A percentile compares a stretch with the other conserved stretches of the same genome.
Evolutionary conservation across 257 asterid genomes (phyloP).

Genomic region (Penstemon eatonii): DNA sequence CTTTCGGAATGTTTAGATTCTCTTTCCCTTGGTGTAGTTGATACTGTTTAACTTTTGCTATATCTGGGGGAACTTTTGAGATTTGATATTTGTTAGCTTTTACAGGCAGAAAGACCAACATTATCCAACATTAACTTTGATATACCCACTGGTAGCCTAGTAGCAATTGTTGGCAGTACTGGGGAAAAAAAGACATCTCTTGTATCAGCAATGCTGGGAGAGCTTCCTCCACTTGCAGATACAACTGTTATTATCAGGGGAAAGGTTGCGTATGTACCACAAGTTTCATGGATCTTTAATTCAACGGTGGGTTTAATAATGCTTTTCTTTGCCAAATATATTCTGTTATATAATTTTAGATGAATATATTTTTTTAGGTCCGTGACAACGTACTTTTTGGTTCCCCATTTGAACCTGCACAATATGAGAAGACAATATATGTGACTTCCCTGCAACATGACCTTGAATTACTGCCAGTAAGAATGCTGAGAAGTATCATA

Average conservation of each 20-base stretch:
- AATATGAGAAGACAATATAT: slow-evolving; percentile 68
- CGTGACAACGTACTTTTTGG: slow-evolving; percentile 96
- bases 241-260: slow-evolving; percentile 74
- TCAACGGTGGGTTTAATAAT: slow-evolving; percentile 69
- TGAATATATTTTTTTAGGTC: slow-evolving; percentile 50
- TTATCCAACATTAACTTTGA: slow-evolving; percentile 84
- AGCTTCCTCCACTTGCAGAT: slow-evolving; percentile 77
- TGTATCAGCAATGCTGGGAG: slow-evolving; percentile 97
- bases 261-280: slow-evolving; percentile 90
- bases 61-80: slow-evolving; percentile 3
- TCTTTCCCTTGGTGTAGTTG: not conserved
- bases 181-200: slow-evolving; percentile 99
- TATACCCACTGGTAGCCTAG: slow-evolving; percentile 81
- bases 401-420: slow-evolving; percentile 57
- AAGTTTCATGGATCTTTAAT: slow-evolving; percentile 97
- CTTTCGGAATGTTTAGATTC: not conserved
- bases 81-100: slow-evolving; percentile 23
- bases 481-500: slow-evolving; percentile 28
- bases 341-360: slow-evolving; percentile 1
- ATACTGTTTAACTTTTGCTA: slow-evolving; percentile 16
- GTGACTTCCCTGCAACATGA: slow-evolving; percentile 83
- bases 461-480: slow-evolving; percentile 83
- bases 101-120: slow-evolving; percentile 74
- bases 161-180: slow-evolving; percentile 91
- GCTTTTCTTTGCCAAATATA: slow-evolving; percentile 11